phyloP scores from a whole-genome alignment of 441 rosid genomes.

The Jatropha multifida region DNA sequence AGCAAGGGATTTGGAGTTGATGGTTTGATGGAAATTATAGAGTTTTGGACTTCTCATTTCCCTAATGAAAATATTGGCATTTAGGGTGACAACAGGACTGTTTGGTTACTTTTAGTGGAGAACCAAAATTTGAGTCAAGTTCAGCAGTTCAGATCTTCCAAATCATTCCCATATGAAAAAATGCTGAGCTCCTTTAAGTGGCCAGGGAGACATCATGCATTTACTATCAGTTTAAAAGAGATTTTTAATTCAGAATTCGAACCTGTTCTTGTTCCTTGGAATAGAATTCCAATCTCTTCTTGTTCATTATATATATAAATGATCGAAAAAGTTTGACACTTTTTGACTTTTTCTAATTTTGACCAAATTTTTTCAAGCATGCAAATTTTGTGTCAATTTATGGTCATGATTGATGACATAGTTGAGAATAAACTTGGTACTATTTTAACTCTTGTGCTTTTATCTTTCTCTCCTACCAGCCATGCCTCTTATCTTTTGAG shows the following conservation, averaged over 20 bases:
- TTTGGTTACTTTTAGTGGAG: background rate
- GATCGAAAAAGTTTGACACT: background rate
- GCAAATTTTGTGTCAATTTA: background rate
- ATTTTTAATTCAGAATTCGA: background rate
- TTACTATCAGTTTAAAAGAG: background rate
- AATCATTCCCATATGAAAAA: background rate
- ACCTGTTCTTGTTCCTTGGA: background rate
- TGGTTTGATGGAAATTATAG: background rate
- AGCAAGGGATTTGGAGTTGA: background rate
- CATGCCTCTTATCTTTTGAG: constrained; percentile 15
- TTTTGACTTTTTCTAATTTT: background rate
- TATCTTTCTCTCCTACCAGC: background rate
- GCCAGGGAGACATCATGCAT: background rate
- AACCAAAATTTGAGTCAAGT: no score
- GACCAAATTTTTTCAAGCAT: no score
- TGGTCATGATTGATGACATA: background rate
- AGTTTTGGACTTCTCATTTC: background rate
- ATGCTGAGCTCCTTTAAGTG: background rate
- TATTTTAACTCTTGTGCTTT: background rate
- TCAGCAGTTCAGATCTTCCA: background rate
- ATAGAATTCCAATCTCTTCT: background rate
- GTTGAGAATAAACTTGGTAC: background rate
- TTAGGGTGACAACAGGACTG: background rate
- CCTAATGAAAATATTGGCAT: background rate
- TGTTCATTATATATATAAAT: background rate